These are phyloP conservation scores for Entamoeba nuttalli DNA, from an alignment of 208 protist species.

Conservation along the genomic window DNA sequence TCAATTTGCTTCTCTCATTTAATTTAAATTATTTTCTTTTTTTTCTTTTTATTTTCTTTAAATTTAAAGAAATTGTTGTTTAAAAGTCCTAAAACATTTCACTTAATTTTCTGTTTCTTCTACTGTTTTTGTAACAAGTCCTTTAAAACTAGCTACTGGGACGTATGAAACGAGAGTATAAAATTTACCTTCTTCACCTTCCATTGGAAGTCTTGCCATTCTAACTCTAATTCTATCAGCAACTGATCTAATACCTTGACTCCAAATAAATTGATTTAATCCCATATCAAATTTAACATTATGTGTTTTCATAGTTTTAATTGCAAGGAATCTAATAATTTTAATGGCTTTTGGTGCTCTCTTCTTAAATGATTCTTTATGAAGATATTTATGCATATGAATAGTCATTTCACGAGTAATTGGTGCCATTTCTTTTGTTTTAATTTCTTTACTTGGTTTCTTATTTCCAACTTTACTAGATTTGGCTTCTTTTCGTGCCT, in stretches of 20 bases:
- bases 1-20: neutral
- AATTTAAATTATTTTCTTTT: neutral
- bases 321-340: constrained; percentile 3
- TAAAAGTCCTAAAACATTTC: no score
- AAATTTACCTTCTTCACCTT: constrained; percentile 1
- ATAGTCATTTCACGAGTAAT: neutral
- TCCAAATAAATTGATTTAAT: constrained; percentile 3
- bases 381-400: neutral
- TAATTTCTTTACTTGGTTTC: neutral
- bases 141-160: neutral
- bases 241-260: neutral
- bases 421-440: neutral
- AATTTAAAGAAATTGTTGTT: no score
- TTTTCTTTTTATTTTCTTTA: no score
- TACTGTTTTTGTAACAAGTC: neutral
- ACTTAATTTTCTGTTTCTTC: neutral
- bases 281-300: neutral
- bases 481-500: neutral
- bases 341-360: constrained; percentile 6
- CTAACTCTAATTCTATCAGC: constrained; percentile 5
- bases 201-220: neutral
- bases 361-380: neutral
- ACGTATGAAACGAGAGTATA: constrained; percentile 5
- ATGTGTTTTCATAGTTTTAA: neutral
- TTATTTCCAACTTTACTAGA: neutral